Evolutionary conservation across 2,329 filamentous ascomycete species (phyloP).

Genomic region (Chaetothyriales sp.): DNA sequence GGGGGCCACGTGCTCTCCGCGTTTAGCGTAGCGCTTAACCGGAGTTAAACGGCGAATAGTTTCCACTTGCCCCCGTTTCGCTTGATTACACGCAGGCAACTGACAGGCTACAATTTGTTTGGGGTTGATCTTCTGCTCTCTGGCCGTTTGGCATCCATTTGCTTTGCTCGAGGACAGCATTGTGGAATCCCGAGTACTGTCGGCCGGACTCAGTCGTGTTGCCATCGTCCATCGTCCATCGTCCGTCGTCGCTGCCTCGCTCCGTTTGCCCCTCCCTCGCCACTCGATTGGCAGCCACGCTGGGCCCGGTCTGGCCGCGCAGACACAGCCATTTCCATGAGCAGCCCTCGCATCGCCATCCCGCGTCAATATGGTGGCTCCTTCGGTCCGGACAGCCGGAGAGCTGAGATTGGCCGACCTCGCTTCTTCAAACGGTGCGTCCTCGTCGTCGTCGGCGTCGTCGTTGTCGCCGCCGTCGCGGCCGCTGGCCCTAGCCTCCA

Average conservation of each 20-base stretch:
- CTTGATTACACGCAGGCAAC: no score
- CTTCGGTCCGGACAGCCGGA: constrained; percentile 40
- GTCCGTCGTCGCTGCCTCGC: background rate
- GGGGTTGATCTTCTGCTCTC: background rate
- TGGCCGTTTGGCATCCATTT: background rate
- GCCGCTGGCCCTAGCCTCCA: background rate
- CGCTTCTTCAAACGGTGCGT: constrained; percentile 50
- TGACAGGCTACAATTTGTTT: background rate
- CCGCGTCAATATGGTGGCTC: constrained; percentile 44
- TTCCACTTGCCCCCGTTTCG: background rate
- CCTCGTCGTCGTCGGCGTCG: constrained; percentile 2
- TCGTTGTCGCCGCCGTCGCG: background rate
- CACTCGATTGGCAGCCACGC: background rate
- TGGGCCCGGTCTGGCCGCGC: background rate
- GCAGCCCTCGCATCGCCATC: constrained; percentile 46
- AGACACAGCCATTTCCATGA: constrained; percentile 10
- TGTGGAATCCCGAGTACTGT: background rate
- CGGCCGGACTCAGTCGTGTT: background rate
- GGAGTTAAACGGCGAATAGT: background rate
- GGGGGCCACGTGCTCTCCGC: no score
- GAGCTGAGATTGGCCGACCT: constrained; percentile 45
- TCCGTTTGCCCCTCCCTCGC: background rate
- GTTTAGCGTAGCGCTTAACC: background rate
- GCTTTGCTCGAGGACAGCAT: no score
- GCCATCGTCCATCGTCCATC: no score